Conservation (phyloP, 345 rosid species). For the Eucalyptus fibrosa region DNA sequence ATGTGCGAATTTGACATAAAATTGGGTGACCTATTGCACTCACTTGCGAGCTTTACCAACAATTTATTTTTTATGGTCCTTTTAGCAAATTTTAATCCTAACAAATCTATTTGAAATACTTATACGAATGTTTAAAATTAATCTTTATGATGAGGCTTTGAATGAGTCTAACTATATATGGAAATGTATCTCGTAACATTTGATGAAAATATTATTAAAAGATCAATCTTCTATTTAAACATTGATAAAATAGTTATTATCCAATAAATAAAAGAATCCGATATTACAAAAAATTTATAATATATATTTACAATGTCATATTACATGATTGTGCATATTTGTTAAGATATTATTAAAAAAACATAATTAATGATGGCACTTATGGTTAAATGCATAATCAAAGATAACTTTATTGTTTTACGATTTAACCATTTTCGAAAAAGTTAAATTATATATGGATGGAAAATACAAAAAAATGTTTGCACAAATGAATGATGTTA, state of each 20-base stretch:
- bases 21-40: background rate
- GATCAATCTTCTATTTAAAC: background rate
- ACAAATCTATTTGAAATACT: background rate
- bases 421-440: background rate
- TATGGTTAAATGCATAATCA: background rate
- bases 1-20: too few species aligned
- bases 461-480: background rate
- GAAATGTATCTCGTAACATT: background rate
- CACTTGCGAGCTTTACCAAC: background rate
- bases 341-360: background rate
- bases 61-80: background rate
- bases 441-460: background rate
- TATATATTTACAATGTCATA: background rate
- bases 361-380: background rate
- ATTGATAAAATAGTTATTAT: background rate
- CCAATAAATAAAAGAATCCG: background rate
- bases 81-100: background rate
- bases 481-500: background rate
- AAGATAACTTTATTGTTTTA: background rate
- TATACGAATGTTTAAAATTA: too few species aligned
- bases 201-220: background rate
- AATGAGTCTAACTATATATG: background rate
- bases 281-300: background rate
- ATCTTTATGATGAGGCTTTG: background rate
- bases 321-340: background rate